Evolutionary conservation across 176 grass and related monocot genomes (phyloP), one percentile per base, ranked within the genome.

Genomic region (Puccinellia tenuiflora): DNA sequence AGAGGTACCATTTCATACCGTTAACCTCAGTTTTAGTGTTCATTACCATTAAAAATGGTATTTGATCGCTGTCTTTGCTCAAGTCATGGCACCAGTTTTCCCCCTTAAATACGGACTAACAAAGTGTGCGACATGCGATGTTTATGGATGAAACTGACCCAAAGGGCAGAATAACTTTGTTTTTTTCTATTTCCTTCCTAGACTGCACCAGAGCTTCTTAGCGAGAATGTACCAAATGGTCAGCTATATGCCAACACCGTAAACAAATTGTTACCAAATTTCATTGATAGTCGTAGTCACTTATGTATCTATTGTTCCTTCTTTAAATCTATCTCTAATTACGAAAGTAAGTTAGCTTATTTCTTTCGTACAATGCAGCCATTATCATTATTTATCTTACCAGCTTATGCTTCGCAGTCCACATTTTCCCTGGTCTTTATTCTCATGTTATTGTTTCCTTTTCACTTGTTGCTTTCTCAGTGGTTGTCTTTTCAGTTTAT

Each of bases 1-100:
- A 81, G 45, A 69, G 93, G 93, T 95, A 79, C 12, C 13, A 2
- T 51, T 65, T 73, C 45, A 54, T 45, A 38, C 74, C 51, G 14
- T 72, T 72, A 46, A 47, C 21, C 26, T 65, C 54, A 46, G 34
- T 55, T 80, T 77, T 70, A 48, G 6, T 77, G 62, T 55, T 81
- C 40, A 51, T 68, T 77, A 68, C 80, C 18, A 34, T 21, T 34
- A 69, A 77, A 77, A 62, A n/a, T n/a, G 3, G 65, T 64, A 4
- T 62, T 39, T 29, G 15, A 48, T 56, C 20, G 31, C 24, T 52
- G 35, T 38, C 7, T 72, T 71, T 47, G 15, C 2, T 77, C 2
- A 26, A 48, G 28, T 69, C 21, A 56, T 45, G 18, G 1, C 64
- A 45, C 43, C 66, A 54, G 26, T 28, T 45, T 67, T 22, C 33